Conservation (phyloP, 495 filamentous ascomycete genomes). For the Neurospora sp. region DNA sequence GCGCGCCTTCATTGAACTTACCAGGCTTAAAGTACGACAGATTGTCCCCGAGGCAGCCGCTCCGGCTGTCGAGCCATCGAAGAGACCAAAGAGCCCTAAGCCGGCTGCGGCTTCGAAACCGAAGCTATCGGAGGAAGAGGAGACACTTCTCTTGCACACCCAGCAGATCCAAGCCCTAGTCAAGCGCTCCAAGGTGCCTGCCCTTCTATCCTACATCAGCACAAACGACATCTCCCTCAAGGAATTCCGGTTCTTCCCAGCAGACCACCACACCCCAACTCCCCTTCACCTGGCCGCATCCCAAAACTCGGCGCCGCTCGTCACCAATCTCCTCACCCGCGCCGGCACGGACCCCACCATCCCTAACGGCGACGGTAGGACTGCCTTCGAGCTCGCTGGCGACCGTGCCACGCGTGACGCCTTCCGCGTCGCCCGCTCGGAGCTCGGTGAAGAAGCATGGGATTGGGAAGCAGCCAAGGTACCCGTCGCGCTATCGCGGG, state of each 20-base stretch:
- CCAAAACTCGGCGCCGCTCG: conserved; percentile 60
- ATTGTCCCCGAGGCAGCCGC: conserved; percentile 46
- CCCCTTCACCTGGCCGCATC: conserved; percentile 78
- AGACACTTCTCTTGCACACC: conserved; percentile 69
- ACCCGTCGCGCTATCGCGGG: conserved; percentile 54
- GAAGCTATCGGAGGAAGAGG: conserved; percentile 70
- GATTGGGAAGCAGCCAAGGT: conserved; percentile 70
- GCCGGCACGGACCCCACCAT: conserved; percentile 63
- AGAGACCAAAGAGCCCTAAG: conserved; percentile 12
- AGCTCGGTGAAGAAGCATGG: conserved; percentile 68
- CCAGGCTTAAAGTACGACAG: conserved; percentile 71
- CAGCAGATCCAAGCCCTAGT: conserved; percentile 79
- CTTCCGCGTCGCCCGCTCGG: conserved; percentile 76
- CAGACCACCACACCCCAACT: conserved; percentile 72
- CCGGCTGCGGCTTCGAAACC: conserved; percentile 16
- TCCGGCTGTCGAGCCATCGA: conserved; percentile 30
- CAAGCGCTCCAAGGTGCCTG: conserved; percentile 80
- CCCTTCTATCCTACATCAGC: conserved; percentile 72
- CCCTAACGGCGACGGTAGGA: conserved; percentile 57
- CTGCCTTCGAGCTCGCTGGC: conserved; percentile 77
- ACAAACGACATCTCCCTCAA: conserved; percentile 64
- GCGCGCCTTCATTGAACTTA: conserved; percentile 86
- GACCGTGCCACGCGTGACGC: conserved; percentile 82
- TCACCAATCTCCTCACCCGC: conserved; percentile 68
- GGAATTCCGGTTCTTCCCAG: conserved; percentile 63